Conservation (phyloP, 208 protist species). For the Novymonas esmeraldas region DNA sequence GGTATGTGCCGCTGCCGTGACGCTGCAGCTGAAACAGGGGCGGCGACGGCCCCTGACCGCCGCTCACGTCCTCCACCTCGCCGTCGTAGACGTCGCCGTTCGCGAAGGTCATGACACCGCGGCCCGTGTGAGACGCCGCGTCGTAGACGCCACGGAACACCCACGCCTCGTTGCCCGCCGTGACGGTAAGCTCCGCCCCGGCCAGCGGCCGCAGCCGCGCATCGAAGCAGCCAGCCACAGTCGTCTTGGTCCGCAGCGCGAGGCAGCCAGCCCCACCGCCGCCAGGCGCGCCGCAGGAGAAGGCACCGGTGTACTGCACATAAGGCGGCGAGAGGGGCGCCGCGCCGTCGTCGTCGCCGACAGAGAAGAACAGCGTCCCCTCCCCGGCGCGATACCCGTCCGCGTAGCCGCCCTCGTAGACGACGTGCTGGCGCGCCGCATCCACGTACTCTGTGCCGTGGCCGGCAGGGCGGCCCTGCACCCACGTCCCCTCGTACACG, state of each 20-base stretch:
- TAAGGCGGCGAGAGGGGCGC: slow-evolving; percentile 6
- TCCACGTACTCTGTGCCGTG: slow-evolving; percentile 24
- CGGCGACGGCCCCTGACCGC: not conserved
- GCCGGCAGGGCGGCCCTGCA: slow-evolving; percentile 48
- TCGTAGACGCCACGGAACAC: slow-evolving; percentile 58
- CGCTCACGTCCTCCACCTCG: slow-evolving; percentile 51
- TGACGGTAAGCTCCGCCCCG: slow-evolving; percentile 11
- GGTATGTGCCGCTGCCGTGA: slow-evolving; percentile 69
- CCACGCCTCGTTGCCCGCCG: slow-evolving; percentile 24
- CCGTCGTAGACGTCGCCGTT: slow-evolving; percentile 79
- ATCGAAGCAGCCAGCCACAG: slow-evolving; percentile 67
- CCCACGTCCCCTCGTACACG: slow-evolving; percentile 71
- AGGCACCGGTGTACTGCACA: slow-evolving; percentile 53
- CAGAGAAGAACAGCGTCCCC: slow-evolving; percentile 39
- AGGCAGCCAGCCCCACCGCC: slow-evolving; percentile 49
- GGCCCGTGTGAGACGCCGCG: slow-evolving; percentile 29
- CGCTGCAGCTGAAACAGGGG: slow-evolving; percentile 49
- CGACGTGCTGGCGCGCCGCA: slow-evolving; percentile 14
- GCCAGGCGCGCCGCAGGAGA: slow-evolving; percentile 39
- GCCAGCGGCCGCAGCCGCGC: slow-evolving; percentile 24
- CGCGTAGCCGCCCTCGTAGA: slow-evolving; percentile 73
- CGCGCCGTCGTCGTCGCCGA: slow-evolving; percentile 4
- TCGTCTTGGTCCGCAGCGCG: slow-evolving; percentile 63
- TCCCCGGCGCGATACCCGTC: slow-evolving; percentile 53
- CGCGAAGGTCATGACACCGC: slow-evolving; percentile 55